These are phyloP conservation scores for Trifolium subterraneum DNA, from an alignment of 306 rosid species.

Conservation along the genomic window DNA sequence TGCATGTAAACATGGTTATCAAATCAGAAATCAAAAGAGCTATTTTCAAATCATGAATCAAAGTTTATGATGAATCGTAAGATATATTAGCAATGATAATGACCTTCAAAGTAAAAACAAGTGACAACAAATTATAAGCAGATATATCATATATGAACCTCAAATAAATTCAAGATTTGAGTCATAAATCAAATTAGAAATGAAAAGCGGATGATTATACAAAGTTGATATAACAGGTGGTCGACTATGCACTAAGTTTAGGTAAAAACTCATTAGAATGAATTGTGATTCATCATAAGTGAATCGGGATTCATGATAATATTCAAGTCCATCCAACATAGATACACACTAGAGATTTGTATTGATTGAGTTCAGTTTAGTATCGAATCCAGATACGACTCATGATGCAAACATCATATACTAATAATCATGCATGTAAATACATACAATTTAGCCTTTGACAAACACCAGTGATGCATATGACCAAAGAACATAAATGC, in stretches of 20 bases:
- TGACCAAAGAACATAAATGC: background rate
- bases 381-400: background rate
- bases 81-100: background rate
- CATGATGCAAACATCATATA: background rate
- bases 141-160: background rate
- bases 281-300: background rate
- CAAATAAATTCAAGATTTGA: background rate
- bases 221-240: background rate
- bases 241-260: background rate
- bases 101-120: too few species aligned
- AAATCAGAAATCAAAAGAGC: background rate
- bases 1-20: conserved; percentile 27
- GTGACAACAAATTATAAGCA: background rate
- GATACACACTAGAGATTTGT: background rate
- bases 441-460: conserved; percentile 33
- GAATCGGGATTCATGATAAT: background rate
- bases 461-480: conserved; percentile 1
- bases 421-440: conserved; percentile 16
- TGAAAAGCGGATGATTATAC: background rate
- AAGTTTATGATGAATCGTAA: background rate
- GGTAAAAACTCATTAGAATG: background rate
- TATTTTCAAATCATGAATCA: background rate
- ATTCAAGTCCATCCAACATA: too few species aligned
- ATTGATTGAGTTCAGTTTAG: background rate
- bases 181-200: background rate